phyloP scores from a whole-genome alignment of 768 basidiomycete species.

The Boletellus sp. region DNA sequence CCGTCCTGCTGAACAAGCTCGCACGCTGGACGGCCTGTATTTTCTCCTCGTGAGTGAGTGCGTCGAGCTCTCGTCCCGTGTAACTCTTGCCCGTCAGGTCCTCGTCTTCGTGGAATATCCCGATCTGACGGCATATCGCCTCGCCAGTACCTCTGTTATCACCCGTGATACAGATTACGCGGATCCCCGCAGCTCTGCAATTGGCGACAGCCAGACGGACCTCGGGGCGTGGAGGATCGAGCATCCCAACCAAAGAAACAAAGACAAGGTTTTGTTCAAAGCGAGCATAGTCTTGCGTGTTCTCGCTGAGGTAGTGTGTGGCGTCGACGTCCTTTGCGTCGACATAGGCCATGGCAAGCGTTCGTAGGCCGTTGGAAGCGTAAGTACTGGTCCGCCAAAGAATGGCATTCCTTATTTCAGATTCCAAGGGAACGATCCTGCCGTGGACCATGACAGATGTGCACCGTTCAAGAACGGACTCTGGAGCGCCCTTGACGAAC shows the following conservation, averaged over 20 bases:
- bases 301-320: slow-evolving; percentile 76
- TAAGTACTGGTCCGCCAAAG: slow-evolving; percentile 67
- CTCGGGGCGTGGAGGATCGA: slow-evolving; percentile 95
- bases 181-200: slow-evolving; percentile 89
- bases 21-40: slow-evolving; percentile 82
- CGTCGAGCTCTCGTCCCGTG: slow-evolving; percentile 89
- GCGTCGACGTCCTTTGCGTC: slow-evolving; percentile 74
- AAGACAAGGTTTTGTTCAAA: slow-evolving; percentile 94
- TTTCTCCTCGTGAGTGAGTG: slow-evolving; percentile 76
- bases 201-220: slow-evolving; percentile 82
- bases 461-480: slow-evolving; percentile 90
- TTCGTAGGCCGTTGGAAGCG: slow-evolving; percentile 80
- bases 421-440: slow-evolving; percentile 59
- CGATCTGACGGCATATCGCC: slow-evolving; percentile 94
- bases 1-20: slow-evolving; percentile 88
- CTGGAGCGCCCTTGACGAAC: slow-evolving; percentile 95
- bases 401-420: slow-evolving; percentile 55
- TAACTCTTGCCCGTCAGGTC: slow-evolving; percentile 94
- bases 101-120: slow-evolving; percentile 84
- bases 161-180: slow-evolving; percentile 96
- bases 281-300: slow-evolving; percentile 74
- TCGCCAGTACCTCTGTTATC: slow-evolving; percentile 98
- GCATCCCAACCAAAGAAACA: slow-evolving; percentile 95
- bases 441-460: slow-evolving; percentile 67
- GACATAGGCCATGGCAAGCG: slow-evolving; percentile 86